These are phyloP conservation scores for Brassica nigra DNA, from an alignment of 345 rosid species.

Conservation along the genomic window DNA sequence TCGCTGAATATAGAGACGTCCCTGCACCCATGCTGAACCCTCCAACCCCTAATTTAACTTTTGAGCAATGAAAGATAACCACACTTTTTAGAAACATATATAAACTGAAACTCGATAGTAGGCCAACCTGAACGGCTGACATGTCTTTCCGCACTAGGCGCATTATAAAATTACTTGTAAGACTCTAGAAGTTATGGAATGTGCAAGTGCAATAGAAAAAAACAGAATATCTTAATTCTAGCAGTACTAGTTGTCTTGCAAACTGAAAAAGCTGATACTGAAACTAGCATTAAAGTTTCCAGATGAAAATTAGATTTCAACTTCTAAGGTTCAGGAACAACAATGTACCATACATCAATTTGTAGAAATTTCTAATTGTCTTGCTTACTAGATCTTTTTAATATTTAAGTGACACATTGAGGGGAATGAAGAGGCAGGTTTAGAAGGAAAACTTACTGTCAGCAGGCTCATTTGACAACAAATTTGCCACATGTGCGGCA, in stretches of 20 bases:
- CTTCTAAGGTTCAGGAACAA: background rate
- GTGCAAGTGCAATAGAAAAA: no score
- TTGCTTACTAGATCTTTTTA: constrained; percentile 5
- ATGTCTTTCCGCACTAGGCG: no score
- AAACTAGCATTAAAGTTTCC: no score
- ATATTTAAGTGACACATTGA: background rate
- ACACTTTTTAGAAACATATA: constrained; percentile 13
- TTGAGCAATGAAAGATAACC: constrained; percentile 35
- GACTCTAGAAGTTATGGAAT: no score
- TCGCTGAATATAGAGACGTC: constrained; percentile 79
- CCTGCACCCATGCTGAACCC: constrained; percentile 99
- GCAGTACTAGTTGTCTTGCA: no score
- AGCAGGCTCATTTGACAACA: constrained; percentile 89
- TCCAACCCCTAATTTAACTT: constrained; percentile 93
- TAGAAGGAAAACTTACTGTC: constrained; percentile 64
- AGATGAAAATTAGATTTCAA: background rate
- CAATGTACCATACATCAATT: background rate
- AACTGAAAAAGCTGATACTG: no score
- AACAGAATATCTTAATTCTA: no score
- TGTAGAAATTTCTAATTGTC: background rate
- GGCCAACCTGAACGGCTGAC: no score
- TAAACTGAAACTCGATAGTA: no score
- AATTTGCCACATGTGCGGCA: constrained; percentile 89
- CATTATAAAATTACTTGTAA: no score
- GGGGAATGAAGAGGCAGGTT: constrained; percentile 9